Evolutionary conservation across 768 basidiomycete genomes (phyloP).

Genomic region (Phaeotremella skinneri): DNA sequence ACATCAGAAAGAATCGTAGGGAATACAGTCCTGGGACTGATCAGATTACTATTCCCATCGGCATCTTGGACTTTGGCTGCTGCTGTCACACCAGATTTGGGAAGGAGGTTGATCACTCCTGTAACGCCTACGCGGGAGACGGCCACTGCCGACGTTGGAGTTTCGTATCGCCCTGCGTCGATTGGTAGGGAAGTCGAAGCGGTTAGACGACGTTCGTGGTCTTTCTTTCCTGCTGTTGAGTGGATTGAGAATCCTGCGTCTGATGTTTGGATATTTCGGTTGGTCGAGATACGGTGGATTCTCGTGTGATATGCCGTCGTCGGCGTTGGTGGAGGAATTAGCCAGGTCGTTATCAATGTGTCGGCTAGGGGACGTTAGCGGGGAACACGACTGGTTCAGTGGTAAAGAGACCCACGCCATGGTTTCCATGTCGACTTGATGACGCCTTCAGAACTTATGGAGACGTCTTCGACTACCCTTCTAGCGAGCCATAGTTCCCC

Average conservation of each 20-base stretch:
- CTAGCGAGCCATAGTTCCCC: slow-evolving; percentile 71
- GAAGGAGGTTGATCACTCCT: slow-evolving; percentile 50
- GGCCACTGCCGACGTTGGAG: slow-evolving; percentile 42
- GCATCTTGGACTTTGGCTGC: slow-evolving; percentile 58
- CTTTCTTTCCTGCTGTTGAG: slow-evolving; percentile 56
- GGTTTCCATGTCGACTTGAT: slow-evolving; percentile 69
- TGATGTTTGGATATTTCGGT: slow-evolving; percentile 58
- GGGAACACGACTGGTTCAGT: background rate
- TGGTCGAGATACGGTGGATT: slow-evolving; percentile 62
- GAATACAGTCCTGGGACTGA: slow-evolving; percentile 64
- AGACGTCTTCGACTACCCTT: slow-evolving; percentile 61
- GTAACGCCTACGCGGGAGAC: slow-evolving; percentile 18
- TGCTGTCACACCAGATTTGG: slow-evolving; percentile 24
- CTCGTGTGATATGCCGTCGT: slow-evolving; percentile 67
- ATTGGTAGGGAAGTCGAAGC: slow-evolving; percentile 38
- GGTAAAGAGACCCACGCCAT: slow-evolving; percentile 53
- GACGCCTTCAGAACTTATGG: slow-evolving; percentile 26
- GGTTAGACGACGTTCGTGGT: slow-evolving; percentile 23
- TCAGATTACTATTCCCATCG: slow-evolving; percentile 69
- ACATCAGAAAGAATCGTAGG: slow-evolving; percentile 62
- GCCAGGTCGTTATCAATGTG: slow-evolving; percentile 72
- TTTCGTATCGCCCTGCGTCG: slow-evolving; percentile 59
- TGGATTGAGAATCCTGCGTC: slow-evolving; percentile 71
- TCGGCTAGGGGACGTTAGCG: slow-evolving; percentile 48
- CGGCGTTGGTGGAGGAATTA: slow-evolving; percentile 62